Conservation (phyloP, 257 asterid genomes). For the Jacaranda mimosifolia region DNA sequence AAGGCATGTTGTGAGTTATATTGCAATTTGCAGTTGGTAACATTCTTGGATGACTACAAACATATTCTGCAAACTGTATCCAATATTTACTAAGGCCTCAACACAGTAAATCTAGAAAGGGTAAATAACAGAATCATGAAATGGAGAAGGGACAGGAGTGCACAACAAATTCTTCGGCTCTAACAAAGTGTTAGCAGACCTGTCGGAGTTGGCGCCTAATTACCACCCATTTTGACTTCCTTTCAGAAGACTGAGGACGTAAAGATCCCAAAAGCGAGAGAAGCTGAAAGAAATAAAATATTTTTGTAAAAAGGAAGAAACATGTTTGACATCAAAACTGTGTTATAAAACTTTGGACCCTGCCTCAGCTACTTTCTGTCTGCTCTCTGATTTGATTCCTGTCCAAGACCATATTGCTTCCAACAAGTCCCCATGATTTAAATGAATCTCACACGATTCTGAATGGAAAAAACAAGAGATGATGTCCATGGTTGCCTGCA, state of each 20-base stretch:
- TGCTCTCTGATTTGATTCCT: constrained; percentile 80
- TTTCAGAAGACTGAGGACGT: constrained; percentile 92
- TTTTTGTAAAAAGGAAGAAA: constrained; percentile 22
- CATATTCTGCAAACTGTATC: not conserved
- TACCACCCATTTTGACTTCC: constrained; percentile 95
- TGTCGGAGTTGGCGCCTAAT: constrained; percentile 96
- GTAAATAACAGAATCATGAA: constrained; percentile 6
- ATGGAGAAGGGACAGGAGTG: constrained; percentile 4
- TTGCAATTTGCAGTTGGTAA: constrained; percentile 17
- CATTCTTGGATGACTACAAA: too few species aligned
- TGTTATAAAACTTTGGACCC: constrained; percentile 26
- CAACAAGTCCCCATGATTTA: constrained; percentile 89
- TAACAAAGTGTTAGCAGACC: constrained; percentile 54
- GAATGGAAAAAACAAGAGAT: constrained; percentile 65
- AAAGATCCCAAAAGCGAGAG: constrained; percentile 90
- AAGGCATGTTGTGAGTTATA: constrained; percentile 16
- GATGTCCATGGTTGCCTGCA: constrained; percentile 83
- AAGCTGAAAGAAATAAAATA: constrained; percentile 62
- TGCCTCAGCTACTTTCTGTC: constrained; percentile 98
- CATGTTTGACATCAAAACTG: constrained; percentile 11
- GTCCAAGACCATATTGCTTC: constrained; percentile 98
- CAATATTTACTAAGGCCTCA: constrained; percentile 10
- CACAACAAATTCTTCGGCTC: not conserved
- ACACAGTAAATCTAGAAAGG: constrained; percentile 12
- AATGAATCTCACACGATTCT: constrained; percentile 86